Percentiles rank a stretch among this genome's conserved stretches.
Evolutionary conservation across 371 early-diverging fungal genomes (phyloP).

Genomic region (Mortierella sp.): DNA sequence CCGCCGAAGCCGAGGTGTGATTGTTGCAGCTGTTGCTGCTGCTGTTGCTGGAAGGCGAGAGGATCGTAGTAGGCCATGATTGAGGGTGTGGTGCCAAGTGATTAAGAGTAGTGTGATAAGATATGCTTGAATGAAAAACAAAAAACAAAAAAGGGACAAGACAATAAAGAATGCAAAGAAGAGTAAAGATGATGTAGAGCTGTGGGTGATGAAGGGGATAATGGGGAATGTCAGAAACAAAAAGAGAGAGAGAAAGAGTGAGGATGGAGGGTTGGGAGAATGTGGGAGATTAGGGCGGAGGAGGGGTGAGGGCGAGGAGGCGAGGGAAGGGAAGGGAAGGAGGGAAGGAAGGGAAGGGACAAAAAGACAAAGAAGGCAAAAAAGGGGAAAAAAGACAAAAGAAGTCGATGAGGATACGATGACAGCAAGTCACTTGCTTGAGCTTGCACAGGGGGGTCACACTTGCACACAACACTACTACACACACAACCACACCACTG

Average conservation of each 20-base stretch:
- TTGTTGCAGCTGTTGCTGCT: slow-evolving; percentile 27
- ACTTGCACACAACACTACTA: too few species aligned
- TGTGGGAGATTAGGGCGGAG: background rate
- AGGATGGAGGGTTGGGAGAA: slow-evolving; percentile 1
- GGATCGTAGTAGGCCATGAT: slow-evolving; percentile 51
- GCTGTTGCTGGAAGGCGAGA: slow-evolving; percentile 44
- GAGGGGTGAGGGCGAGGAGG: background rate
- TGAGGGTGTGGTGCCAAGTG: background rate
- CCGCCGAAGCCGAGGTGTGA: slow-evolving; percentile 20
- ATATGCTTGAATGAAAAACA: background rate
- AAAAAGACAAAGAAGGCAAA: background rate
- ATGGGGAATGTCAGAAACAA: background rate
- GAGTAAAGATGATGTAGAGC: background rate
- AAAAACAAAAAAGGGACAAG: background rate
- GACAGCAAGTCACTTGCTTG: too few species aligned
- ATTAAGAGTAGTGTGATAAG: slow-evolving; percentile 6
- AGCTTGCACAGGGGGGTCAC: too few species aligned
- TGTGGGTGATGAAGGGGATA: background rate
- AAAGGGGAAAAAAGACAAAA: background rate
- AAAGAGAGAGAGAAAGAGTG: background rate
- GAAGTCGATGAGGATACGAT: background rate
- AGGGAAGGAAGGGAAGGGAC: background rate
- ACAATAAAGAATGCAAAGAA: background rate
- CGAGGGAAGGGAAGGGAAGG: background rate
- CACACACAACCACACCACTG: too few species aligned